Evolutionary conservation across 1,139 yeast genomes (phyloP).

Genomic region (Magnusiomyces fungicola): DNA sequence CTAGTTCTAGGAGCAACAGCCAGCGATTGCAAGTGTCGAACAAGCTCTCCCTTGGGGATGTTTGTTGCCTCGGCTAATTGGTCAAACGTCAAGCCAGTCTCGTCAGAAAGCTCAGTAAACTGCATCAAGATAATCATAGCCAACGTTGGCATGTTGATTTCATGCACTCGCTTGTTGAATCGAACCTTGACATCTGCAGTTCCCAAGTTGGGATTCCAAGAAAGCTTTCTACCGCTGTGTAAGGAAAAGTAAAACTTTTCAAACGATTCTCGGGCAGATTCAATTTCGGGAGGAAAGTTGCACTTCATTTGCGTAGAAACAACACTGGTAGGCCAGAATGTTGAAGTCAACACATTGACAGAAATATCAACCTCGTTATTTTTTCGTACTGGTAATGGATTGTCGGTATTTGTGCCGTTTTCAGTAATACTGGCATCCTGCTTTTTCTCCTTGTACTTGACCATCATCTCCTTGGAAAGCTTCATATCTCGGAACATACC

Average conservation of each 20-base stretch:
- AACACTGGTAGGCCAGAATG: conserved; percentile 55
- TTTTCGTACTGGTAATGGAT: too few species aligned
- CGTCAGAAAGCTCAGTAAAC: conserved; percentile 52
- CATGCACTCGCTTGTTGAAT: conserved; percentile 59
- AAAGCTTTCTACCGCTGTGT: conserved; percentile 66
- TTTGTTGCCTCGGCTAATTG: conserved; percentile 62
- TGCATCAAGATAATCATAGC: conserved; percentile 72
- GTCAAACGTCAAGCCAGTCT: conserved; percentile 46
- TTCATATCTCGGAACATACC: conserved; percentile 83
- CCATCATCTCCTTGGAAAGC: conserved; percentile 53
- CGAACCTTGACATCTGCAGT: conserved; percentile 56
- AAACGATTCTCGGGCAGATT: conserved; percentile 37
- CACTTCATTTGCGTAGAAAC: conserved; percentile 48
- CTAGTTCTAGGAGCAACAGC: conserved; percentile 80
- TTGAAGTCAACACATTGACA: conserved; percentile 50
- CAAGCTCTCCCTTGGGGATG: conserved; percentile 65
- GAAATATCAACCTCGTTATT: conserved; percentile 37
- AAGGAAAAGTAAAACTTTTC: conserved; percentile 49
- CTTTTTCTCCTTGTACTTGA: conserved; percentile 33
- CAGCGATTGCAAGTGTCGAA: conserved; percentile 73
- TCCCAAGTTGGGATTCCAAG: conserved; percentile 78
- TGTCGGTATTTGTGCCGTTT: too few species aligned
- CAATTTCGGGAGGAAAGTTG: conserved; percentile 46
- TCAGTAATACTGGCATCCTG: too few species aligned
- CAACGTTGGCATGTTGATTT: conserved; percentile 70